A percentile compares a stretch with the other conserved stretches of the same genome.
Evolutionary conservation across 1,284 basidiomycete genomes (phyloP).

Genomic region (Heterobasidion parviporum): DNA sequence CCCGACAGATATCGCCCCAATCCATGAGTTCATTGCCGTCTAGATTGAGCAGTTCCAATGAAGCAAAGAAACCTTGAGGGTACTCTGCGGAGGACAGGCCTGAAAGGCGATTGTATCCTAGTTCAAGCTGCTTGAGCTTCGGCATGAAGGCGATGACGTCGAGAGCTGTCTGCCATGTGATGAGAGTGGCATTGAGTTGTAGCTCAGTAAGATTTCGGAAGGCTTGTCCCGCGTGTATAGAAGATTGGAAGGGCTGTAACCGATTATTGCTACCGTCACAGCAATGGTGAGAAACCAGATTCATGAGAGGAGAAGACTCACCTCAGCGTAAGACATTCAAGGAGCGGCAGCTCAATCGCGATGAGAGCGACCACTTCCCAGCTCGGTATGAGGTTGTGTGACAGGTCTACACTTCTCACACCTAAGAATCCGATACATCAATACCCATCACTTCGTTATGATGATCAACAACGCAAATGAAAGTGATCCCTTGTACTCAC

Average conservation of each 20-base stretch:
- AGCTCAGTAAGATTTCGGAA: conserved; percentile 59
- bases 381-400: conserved; percentile 63
- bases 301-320: conserved; percentile 27
- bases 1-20: conserved; percentile 48
- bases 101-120: conserved; percentile 68
- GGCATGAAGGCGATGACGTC: conserved; percentile 49
- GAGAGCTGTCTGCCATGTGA: conserved; percentile 65
- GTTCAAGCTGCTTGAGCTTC: conserved; percentile 54
- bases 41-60: conserved; percentile 46
- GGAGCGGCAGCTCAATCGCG: conserved; percentile 46
- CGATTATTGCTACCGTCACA: conserved; percentile 49
- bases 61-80: conserved; percentile 1
- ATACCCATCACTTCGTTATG: not conserved
- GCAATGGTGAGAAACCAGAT: conserved; percentile 8
- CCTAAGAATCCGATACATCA: conserved; percentile 34
- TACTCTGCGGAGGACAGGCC: conserved; percentile 21
- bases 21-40: conserved; percentile 61
- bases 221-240: conserved; percentile 26
- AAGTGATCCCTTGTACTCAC: conserved; percentile 36
- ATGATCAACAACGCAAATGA: not conserved
- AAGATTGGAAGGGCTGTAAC: conserved; percentile 27
- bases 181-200: conserved; percentile 67
- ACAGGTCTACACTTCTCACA: conserved; percentile 76
- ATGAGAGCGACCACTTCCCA: conserved; percentile 73
- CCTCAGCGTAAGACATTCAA: conserved; percentile 75